Evolutionary conservation across 441 rosid species (phyloP).

Genomic region (Pelargonium cotyledonis): DNA sequence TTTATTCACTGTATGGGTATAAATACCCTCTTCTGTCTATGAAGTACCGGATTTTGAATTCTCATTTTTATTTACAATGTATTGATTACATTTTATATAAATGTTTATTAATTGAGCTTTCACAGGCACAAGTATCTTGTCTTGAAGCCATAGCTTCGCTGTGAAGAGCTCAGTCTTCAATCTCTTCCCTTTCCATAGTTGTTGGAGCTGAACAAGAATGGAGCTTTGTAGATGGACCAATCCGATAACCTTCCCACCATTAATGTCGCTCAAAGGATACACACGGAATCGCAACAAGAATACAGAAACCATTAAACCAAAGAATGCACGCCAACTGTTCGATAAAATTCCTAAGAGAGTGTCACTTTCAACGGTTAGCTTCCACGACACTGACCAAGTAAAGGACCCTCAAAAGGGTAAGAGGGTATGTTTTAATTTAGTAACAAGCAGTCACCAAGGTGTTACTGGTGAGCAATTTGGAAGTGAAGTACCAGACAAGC

Average conservation of each 20-base stretch:
- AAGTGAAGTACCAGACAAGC: conserved; percentile 13
- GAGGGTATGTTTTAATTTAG: not conserved
- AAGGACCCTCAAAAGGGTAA: conserved; percentile 3
- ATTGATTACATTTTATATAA: too few relatives aligned
- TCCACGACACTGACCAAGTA: conserved; percentile 4
- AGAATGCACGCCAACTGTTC: conserved; percentile 12
- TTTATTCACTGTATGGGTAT: too few relatives aligned
- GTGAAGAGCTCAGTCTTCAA: not conserved
- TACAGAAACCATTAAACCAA: not conserved
- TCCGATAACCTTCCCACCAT: not conserved
- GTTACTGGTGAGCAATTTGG: not conserved
- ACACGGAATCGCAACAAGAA: not conserved
- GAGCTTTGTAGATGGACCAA: conserved; percentile 3
- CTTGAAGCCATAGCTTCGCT: not conserved
- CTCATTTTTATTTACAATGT: too few relatives aligned
- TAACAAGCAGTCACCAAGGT: not conserved
- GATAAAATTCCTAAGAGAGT: conserved; percentile 21
- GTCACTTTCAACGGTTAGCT: not conserved
- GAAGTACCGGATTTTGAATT: too few relatives aligned
- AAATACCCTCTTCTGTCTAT: too few relatives aligned
- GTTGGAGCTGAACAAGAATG: not conserved
- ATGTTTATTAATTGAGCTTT: too few relatives aligned
- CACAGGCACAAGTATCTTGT: too few relatives aligned
- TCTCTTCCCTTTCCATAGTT: not conserved
- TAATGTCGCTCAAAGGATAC: not conserved